Conservation (phyloP, 2,329 filamentous ascomycete genomes). For the Calycina herbarum region DNA sequence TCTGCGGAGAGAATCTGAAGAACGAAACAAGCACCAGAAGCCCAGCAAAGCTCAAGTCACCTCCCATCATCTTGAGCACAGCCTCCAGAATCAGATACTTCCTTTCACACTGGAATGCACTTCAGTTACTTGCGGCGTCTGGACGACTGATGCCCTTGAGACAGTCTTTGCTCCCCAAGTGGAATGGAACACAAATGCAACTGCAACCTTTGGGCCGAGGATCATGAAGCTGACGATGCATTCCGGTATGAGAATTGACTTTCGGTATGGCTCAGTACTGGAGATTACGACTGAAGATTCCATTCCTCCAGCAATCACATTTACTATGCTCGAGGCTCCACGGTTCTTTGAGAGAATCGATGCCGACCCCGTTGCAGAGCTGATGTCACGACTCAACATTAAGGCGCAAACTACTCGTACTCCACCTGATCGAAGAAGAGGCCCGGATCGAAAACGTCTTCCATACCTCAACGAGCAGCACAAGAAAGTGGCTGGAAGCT, state of each 20-base stretch:
- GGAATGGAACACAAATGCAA: conserved; percentile 43
- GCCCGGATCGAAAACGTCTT: conserved; percentile 31
- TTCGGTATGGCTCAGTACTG: conserved; percentile 42
- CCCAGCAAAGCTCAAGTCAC: background rate
- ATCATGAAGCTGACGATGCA: conserved; percentile 44
- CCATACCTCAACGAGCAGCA: conserved; percentile 34
- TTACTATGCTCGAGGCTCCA: conserved; percentile 54
- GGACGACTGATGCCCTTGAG: conserved; percentile 41
- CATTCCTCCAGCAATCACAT: conserved; percentile 42
- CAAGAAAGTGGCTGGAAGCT: conserved; percentile 6
- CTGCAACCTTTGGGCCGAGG: conserved; percentile 39
- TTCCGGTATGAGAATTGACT: conserved; percentile 43
- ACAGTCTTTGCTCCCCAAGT: conserved; percentile 45
- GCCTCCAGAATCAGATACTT: conserved; percentile 17
- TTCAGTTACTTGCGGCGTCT: conserved; percentile 44
- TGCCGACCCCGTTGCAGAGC: conserved; percentile 11
- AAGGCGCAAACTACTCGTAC: background rate
- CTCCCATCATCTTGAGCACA: background rate
- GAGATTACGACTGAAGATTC: conserved; percentile 45
- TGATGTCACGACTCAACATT: conserved; percentile 16
- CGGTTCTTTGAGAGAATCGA: conserved; percentile 45
- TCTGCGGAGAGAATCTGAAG: conserved; percentile 29
- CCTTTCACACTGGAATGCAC: conserved; percentile 37
- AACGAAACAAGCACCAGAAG: conserved; percentile 15
- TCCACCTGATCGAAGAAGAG: conserved; percentile 4